phyloP scores from a whole-genome alignment of 2,329 filamentous ascomycete genomes.

The Plectosphaerella cucumerina region DNA sequence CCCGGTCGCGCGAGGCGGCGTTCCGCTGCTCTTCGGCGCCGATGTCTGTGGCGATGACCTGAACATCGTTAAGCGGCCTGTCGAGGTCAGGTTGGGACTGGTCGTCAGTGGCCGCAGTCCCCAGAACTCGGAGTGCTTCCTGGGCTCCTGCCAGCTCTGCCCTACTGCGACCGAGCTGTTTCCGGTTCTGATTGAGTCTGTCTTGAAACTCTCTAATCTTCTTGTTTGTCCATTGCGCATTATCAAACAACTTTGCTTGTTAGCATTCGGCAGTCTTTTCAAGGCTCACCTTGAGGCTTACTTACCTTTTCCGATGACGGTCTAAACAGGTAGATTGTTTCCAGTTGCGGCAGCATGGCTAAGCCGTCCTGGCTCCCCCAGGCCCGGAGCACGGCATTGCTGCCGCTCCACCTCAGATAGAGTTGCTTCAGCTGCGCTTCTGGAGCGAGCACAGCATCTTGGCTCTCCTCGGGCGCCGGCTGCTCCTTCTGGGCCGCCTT shows the following conservation, averaged over 20 bases:
- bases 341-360: constrained; percentile 16
- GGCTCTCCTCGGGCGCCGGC: not conserved
- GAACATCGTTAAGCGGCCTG: not conserved
- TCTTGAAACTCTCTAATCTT: not conserved
- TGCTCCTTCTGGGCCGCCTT: not conserved
- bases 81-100: not conserved
- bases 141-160: too few relatives aligned
- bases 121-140: too few relatives aligned
- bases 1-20: not conserved
- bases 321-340: constrained; percentile 16
- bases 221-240: not conserved
- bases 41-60: not conserved
- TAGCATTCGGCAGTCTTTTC: too few relatives aligned
- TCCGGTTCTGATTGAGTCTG: not conserved
- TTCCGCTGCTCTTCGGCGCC: not conserved
- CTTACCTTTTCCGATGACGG: not conserved
- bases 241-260: not conserved
- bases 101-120: too few relatives aligned
- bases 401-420: constrained; percentile 25
- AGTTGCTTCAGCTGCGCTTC: constrained; percentile 14
- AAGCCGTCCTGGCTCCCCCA: constrained; percentile 21
- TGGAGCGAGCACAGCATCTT: constrained; percentile 16
- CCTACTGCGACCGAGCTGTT: not conserved
- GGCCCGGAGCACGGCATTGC: constrained; percentile 23
- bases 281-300: not conserved